A percentile compares a stretch with the other conserved stretches of the same genome.
Evolutionary conservation across 805 yeast genomes (phyloP).

Genomic region (Maudiozyma turicensis): DNA sequence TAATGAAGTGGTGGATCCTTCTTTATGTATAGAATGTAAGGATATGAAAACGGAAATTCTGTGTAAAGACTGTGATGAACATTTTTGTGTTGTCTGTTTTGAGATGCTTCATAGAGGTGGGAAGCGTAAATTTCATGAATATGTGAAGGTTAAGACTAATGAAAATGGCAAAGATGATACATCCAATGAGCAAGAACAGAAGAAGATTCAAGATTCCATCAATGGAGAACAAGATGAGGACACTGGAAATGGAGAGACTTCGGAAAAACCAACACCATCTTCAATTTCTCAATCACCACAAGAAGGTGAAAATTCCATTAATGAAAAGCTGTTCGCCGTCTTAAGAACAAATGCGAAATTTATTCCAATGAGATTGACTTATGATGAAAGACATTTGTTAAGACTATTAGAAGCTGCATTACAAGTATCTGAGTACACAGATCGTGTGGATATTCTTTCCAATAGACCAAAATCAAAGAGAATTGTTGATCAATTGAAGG

Average conservation of each 20-base stretch:
- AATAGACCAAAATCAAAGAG: conserved; percentile 61
- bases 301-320: conserved; percentile 13
- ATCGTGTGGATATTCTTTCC: conserved; percentile 60
- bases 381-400: conserved; percentile 59
- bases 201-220: conserved; percentile 8
- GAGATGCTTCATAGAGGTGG: conserved; percentile 64
- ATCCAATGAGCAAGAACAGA: conserved; percentile 15
- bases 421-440: conserved; percentile 72
- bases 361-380: conserved; percentile 60
- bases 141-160: conserved; percentile 17
- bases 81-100: conserved; percentile 61
- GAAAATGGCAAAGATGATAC: conserved; percentile 6
- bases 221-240: conserved; percentile 13
- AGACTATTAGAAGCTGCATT: conserved; percentile 66
- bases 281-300: not conserved
- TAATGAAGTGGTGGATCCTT: conserved; percentile 26
- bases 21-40: conserved; percentile 58
- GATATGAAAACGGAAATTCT: conserved; percentile 61
- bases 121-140: conserved; percentile 39
- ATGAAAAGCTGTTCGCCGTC: conserved; percentile 28
- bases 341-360: conserved; percentile 39
- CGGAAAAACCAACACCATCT: no score
- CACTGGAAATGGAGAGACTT: conserved; percentile 15
- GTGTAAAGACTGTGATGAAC: conserved; percentile 56
- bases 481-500: conserved; percentile 61